Evolutionary conservation across 345 rosid species (phyloP).

Genomic region (Eucalyptus polybractea): DNA sequence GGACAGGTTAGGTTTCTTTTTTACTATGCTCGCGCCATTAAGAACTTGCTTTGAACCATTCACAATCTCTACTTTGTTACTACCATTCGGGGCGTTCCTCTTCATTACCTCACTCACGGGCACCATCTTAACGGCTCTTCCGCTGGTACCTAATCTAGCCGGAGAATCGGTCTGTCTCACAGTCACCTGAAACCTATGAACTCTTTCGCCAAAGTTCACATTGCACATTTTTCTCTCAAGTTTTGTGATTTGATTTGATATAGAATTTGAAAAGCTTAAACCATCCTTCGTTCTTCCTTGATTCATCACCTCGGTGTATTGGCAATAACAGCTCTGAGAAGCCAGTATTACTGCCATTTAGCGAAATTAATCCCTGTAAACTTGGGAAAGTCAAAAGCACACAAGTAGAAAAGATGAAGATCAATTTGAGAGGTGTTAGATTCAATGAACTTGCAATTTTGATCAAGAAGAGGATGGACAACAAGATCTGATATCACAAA

Average conservation of each 20-base stretch:
- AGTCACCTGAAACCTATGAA: constrained; percentile 24
- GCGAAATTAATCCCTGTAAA: neutral
- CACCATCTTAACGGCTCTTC: constrained; percentile 63
- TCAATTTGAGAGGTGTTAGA: neutral
- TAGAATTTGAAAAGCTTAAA: constrained; percentile 42
- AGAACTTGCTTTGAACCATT: constrained; percentile 42
- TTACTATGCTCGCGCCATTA: constrained; percentile 49
- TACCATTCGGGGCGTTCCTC: constrained; percentile 17
- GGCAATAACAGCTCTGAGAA: constrained; percentile 56
- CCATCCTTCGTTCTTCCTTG: constrained; percentile 27
- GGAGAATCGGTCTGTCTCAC: constrained; percentile 51
- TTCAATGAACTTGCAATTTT: neutral
- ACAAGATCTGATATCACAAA: neutral
- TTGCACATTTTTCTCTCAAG: constrained; percentile 15
- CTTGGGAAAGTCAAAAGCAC: neutral
- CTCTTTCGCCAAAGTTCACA: constrained; percentile 1
- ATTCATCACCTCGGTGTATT: constrained; percentile 5
- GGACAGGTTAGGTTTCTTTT: constrained; percentile 21
- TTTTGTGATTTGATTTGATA: constrained; percentile 10
- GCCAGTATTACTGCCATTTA: constrained; percentile 69
- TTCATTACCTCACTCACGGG: constrained; percentile 62
- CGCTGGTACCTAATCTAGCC: constrained; percentile 37
- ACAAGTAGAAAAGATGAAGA: neutral
- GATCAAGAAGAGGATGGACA: neutral
- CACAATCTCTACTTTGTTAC: constrained; percentile 25